Percentiles rank a stretch among this genome's conserved stretches.
Evolutionary conservation across 2,329 filamentous ascomycete species (phyloP).

Genomic region (Cryphonectria radicalis): DNA sequence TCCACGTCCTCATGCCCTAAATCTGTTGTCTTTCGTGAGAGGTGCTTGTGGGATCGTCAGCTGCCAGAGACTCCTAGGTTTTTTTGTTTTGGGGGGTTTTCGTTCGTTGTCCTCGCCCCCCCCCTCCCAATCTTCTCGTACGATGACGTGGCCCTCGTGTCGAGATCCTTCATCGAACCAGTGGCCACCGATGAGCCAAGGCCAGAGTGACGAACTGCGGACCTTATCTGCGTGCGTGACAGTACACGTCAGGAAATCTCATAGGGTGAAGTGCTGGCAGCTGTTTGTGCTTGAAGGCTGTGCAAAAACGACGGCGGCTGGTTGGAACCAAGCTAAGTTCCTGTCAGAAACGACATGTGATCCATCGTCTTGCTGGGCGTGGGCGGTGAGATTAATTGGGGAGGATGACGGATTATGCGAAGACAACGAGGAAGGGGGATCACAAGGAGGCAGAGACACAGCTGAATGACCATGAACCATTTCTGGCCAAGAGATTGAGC

Average conservation of each 20-base stretch:
- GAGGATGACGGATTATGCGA: slow-evolving; percentile 2
- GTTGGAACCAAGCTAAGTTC: background rate
- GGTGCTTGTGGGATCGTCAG: background rate
- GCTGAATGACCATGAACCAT: background rate
- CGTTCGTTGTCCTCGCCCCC: background rate
- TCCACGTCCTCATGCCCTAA: background rate
- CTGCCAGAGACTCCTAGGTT: background rate
- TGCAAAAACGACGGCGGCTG: background rate
- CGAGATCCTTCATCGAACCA: background rate
- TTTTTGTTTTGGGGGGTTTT: background rate
- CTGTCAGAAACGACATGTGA: slow-evolving; percentile 1
- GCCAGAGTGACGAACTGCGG: background rate
- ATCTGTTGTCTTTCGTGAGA: background rate
- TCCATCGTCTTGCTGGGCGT: background rate
- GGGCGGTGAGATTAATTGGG: background rate
- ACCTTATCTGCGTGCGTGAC: background rate
- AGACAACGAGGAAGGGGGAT: background rate
- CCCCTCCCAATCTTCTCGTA: background rate
- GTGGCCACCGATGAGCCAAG: background rate
- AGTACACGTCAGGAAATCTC: slow-evolving; percentile 1
- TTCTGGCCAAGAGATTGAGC: slow-evolving; percentile 7
- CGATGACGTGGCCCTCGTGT: slow-evolving; percentile 5
- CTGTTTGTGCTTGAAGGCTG: background rate
- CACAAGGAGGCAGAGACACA: background rate
- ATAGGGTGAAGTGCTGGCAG: background rate